Evolutionary conservation across 768 basidiomycete genomes (phyloP).

Genomic region (Podaxis sp.): DNA sequence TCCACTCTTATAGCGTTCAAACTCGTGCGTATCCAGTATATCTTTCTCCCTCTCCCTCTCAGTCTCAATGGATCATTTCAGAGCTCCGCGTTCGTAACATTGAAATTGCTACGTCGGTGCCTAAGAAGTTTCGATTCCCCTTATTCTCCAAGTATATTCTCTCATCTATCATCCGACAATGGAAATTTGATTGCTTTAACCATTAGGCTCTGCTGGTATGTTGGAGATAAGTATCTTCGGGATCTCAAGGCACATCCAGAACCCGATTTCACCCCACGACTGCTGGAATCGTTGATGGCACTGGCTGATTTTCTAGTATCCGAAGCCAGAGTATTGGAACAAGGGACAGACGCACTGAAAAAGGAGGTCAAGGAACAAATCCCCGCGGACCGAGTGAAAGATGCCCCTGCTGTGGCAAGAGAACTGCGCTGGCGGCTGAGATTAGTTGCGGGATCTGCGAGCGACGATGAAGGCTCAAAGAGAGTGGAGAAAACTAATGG

Average conservation of each 20-base stretch:
- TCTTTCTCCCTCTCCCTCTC: slow-evolving; percentile 2
- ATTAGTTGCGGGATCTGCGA: slow-evolving; percentile 56
- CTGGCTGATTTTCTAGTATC: slow-evolving; percentile 79
- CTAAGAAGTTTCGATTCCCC: slow-evolving; percentile 89
- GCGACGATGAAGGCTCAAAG: slow-evolving; percentile 62
- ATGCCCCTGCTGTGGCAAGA: slow-evolving; percentile 75
- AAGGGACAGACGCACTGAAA: slow-evolving; percentile 65
- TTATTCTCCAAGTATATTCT: slow-evolving; percentile 65
- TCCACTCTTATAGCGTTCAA: slow-evolving; percentile 88
- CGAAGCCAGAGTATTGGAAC: slow-evolving; percentile 73
- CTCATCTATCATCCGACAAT: background rate
- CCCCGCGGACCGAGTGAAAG: slow-evolving; percentile 78
- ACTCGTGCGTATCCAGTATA: slow-evolving; percentile 59
- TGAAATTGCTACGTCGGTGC: slow-evolving; percentile 89
- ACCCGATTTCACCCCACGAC: slow-evolving; percentile 41
- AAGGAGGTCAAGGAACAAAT: slow-evolving; percentile 81
- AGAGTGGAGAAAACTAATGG: slow-evolving; percentile 25
- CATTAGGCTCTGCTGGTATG: slow-evolving; percentile 85
- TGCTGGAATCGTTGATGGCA: slow-evolving; percentile 68
- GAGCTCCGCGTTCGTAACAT: slow-evolving; percentile 89
- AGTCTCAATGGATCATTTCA: slow-evolving; percentile 29
- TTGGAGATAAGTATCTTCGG: slow-evolving; percentile 76
- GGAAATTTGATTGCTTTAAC: background rate
- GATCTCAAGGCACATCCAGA: slow-evolving; percentile 58
- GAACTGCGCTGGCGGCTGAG: slow-evolving; percentile 85